Conservation (phyloP, 495 filamentous ascomycete genomes). For the Penicillium subrubescens region DNA sequence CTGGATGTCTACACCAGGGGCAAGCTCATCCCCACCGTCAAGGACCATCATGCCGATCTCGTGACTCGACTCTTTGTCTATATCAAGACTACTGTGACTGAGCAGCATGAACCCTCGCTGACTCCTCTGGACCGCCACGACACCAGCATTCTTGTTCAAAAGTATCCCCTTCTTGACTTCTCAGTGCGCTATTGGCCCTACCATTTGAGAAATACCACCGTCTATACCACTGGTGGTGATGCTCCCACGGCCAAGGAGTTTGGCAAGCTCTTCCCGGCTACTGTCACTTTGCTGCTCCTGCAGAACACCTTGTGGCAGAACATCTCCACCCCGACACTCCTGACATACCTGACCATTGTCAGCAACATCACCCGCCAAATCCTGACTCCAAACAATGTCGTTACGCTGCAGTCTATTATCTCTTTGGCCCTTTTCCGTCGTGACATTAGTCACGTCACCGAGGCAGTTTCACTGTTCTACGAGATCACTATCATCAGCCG, state of each 20-base stretch:
- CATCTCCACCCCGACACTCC: constrained; percentile 30
- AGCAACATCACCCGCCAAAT: constrained; percentile 31
- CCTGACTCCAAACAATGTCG: constrained; percentile 24
- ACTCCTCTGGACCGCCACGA: constrained; percentile 27
- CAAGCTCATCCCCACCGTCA: constrained; percentile 29
- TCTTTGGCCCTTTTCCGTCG: constrained; percentile 28
- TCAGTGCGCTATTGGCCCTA: constrained; percentile 40
- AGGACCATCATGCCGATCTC: constrained; percentile 38
- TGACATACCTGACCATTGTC: constrained; percentile 29
- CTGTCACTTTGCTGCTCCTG: constrained; percentile 27
- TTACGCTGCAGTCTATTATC: constrained; percentile 32
- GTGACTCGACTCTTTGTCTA: constrained; percentile 35
- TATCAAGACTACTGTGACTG: constrained; percentile 29
- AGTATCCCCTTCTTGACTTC: constrained; percentile 38
- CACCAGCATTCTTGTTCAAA: constrained; percentile 20
- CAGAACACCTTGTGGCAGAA: constrained; percentile 37
- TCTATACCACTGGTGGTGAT: constrained; percentile 31
- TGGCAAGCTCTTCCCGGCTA: constrained; percentile 31
- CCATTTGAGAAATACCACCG: constrained; percentile 31
- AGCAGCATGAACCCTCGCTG: constrained; percentile 34
- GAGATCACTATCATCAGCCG: constrained; percentile 32
- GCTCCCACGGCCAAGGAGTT: constrained; percentile 31
- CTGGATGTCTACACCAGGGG: constrained; percentile 33
- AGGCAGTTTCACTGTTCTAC: constrained; percentile 24
- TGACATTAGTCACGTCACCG: constrained; percentile 16